Evolutionary conservation across 2,329 filamentous ascomycete genomes (phyloP).

Genomic region (Chrysoporthe austroafricana): DNA sequence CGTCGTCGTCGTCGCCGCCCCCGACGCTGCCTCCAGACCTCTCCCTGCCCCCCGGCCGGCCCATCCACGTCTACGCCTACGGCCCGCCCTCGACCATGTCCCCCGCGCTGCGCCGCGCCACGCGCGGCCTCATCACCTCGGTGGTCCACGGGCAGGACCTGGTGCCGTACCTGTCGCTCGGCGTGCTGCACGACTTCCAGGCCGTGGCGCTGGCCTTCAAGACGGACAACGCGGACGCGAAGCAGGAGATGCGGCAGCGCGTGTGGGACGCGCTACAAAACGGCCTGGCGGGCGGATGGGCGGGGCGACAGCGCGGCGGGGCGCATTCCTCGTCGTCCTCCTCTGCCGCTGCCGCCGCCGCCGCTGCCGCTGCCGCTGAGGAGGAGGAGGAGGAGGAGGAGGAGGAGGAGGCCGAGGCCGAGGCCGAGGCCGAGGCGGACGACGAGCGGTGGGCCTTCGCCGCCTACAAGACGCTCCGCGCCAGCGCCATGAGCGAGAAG

Average conservation of each 20-base stretch:
- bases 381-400: too few relatives aligned
- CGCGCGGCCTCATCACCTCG: slow-evolving; percentile 74
- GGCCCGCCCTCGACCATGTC: slow-evolving; percentile 76
- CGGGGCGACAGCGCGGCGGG: slow-evolving; percentile 38
- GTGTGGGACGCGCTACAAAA: slow-evolving; percentile 68
- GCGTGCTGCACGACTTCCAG: slow-evolving; percentile 75
- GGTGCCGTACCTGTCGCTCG: slow-evolving; percentile 74
- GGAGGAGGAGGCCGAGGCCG: too few relatives aligned
- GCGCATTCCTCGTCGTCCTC: too few relatives aligned
- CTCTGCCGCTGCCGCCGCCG: too few relatives aligned
- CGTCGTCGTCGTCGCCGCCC: too few relatives aligned
- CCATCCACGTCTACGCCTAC: slow-evolving; percentile 80
- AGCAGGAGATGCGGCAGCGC: slow-evolving; percentile 66
- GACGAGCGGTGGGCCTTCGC: slow-evolving; percentile 65
- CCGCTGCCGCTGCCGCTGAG: slow-evolving; percentile 38
- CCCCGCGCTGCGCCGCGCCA: slow-evolving; percentile 68
- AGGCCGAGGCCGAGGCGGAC: neutral
- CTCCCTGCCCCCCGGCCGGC: slow-evolving; percentile 66
- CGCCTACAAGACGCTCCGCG: slow-evolving; percentile 67
- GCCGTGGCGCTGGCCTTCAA: slow-evolving; percentile 74
- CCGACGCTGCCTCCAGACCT: too few relatives aligned
- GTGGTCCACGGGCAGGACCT: slow-evolving; percentile 74
- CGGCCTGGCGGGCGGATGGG: slow-evolving; percentile 66
- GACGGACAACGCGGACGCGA: slow-evolving; percentile 68
- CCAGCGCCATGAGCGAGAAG: slow-evolving; percentile 70